Base-by-base conservation (phyloP, 495 filamentous ascomycete genomes). In the Penicillium ochrochloron region DNA sequence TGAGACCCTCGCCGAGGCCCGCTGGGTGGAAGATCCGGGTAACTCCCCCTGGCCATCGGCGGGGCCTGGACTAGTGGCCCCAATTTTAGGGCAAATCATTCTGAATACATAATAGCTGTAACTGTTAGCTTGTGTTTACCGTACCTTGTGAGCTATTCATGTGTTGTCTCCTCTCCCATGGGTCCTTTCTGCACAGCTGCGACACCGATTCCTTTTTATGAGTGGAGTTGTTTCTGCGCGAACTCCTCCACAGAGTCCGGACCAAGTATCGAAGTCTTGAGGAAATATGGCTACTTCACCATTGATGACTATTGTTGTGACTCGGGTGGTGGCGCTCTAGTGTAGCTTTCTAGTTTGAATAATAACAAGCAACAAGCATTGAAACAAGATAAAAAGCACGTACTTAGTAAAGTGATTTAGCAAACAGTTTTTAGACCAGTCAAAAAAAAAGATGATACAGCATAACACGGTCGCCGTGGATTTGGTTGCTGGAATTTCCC, bases 301-400 rank as follows among this genome's bases (percentile, higher is more conserved):
- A 14, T 21, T 21, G n/a, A 44, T 2, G 8, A 62, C 58, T 64
- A 66, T 69, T 44, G 61, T 70, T 70, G 41, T 33, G 15, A 63
- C 34, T 17, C 15, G 23, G 34, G 29, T 63, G 31, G 67, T 70
- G 67, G 67, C 67, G 37, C 64, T 64, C 50, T 66, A 66, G 64
- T 64, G 44, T 39, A 57, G 60, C 44, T 39, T 6, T 17, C n/a
- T 44, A 35, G 31, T 55, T 37, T 55, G 39, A 44, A 50, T 39
- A 44, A 50, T 39, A 29, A 17, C 39, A 29, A 41, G 39, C 23
- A 58, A 31, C 27, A 31, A 52, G 33, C 21, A 19, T 51, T 21
- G 58, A 3, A 11, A 10, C 11, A 46, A 15, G 12, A 33, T n/a
- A 33, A 33, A 33, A 33, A 33, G 31, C 31, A 33, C 7, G 31